These are phyloP conservation scores for Trapa bicornis DNA, from an alignment of 345 rosid species.

Conservation along the genomic window DNA sequence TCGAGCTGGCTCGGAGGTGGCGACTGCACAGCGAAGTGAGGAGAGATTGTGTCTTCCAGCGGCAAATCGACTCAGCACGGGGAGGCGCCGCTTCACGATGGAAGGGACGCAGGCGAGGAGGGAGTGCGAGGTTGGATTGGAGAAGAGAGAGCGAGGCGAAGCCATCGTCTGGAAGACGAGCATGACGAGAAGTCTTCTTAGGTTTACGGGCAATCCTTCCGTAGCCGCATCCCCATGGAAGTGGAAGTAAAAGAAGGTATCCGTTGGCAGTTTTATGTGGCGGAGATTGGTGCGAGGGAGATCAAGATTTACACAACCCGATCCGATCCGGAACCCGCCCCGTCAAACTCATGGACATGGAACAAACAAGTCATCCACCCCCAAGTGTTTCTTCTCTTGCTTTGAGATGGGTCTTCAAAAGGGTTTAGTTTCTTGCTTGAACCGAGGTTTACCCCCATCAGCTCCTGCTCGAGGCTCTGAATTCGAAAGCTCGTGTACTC, in stretches of 20 bases:
- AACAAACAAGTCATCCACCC: conserved; percentile 26
- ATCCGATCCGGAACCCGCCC: too few relatives aligned
- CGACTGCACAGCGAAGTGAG: conserved; percentile 31
- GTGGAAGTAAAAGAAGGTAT: not conserved
- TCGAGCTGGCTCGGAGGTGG: conserved; percentile 42
- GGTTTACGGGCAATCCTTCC: not conserved
- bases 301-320: not conserved
- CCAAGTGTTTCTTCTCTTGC: conserved; percentile 36
- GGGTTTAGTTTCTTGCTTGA: conserved; percentile 19
- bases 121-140: conserved; percentile 13
- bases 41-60: conserved; percentile 16
- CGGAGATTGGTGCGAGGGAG: not conserved
- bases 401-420: conserved; percentile 28
- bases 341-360: too few relatives aligned
- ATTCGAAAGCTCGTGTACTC: conserved; percentile 71
- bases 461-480: conserved; percentile 62
- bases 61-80: conserved; percentile 20
- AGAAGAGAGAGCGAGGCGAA: conserved; percentile 27
- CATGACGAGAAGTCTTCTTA: conserved; percentile 6
- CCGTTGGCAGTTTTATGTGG: conserved; percentile 5
- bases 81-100: conserved; percentile 29
- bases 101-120: conserved; percentile 20
- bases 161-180: conserved; percentile 26
- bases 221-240: not conserved
- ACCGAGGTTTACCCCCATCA: conserved; percentile 23